Conservation (phyloP, 73 alveolate species). For the Paramecium caudatum region DNA sequence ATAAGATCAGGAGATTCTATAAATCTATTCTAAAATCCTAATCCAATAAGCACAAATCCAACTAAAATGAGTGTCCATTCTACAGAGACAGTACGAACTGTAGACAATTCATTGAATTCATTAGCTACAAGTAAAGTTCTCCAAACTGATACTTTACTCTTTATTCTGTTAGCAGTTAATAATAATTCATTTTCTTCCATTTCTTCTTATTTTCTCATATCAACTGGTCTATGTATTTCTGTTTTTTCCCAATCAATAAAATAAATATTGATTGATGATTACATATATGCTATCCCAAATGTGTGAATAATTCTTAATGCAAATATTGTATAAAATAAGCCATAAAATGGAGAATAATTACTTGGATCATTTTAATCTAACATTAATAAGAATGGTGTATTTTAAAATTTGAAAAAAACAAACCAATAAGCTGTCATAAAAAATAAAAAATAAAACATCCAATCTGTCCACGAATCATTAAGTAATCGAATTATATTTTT, state of each 20-base stretch:
- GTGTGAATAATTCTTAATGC: slow-evolving; percentile 34
- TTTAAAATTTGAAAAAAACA: slow-evolving; percentile 30
- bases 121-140: slow-evolving; percentile 93
- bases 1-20: slow-evolving; percentile 78
- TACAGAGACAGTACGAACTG: slow-evolving; percentile 79
- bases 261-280: slow-evolving; percentile 43
- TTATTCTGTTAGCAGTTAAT: background rate
- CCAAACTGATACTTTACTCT: slow-evolving; percentile 90
- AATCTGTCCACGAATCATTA: slow-evolving; percentile 59
- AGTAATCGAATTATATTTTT: background rate
- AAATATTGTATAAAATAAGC: slow-evolving; percentile 52
- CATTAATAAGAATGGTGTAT: slow-evolving; percentile 62
- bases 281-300: background rate
- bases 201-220: slow-evolving; percentile 62
- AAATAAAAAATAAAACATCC: background rate
- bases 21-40: slow-evolving; percentile 79
- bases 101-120: slow-evolving; percentile 92
- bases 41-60: slow-evolving; percentile 82
- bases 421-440: slow-evolving; percentile 44
- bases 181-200: slow-evolving; percentile 26
- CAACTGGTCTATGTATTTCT: slow-evolving; percentile 70
- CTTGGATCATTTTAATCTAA: slow-evolving; percentile 13
- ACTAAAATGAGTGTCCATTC: slow-evolving; percentile 84
- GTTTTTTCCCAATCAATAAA: slow-evolving; percentile 95
- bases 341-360: slow-evolving; percentile 33